Evolutionary conservation across 306 rosid species (phyloP).

Genomic region (Datisca glomerata): DNA sequence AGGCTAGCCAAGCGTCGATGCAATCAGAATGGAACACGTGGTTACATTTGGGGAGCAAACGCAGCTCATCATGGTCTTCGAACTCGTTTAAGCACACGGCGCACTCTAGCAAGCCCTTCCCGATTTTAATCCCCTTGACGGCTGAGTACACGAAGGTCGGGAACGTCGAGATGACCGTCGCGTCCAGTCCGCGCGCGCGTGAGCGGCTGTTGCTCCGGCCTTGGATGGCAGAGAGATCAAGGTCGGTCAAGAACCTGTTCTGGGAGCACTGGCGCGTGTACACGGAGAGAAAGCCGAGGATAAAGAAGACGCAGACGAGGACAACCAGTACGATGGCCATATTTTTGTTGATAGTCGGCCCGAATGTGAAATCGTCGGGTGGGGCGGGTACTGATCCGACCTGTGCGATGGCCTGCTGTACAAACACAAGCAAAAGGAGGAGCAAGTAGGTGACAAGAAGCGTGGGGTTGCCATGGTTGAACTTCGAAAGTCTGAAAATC

Average conservation of each 20-base stretch:
- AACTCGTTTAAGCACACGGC: constrained; percentile 91
- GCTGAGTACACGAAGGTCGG: constrained; percentile 70
- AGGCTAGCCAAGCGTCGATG: constrained; percentile 63
- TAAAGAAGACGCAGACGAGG: constrained; percentile 41
- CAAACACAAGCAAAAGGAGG: constrained; percentile 2
- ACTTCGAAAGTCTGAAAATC: not conserved
- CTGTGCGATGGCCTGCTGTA: constrained; percentile 29
- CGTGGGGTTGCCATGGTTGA: constrained; percentile 10
- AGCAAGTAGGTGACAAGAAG: constrained; percentile 6
- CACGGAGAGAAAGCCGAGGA: constrained; percentile 58
- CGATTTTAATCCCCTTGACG: constrained; percentile 58
- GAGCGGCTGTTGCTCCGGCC: constrained; percentile 14
- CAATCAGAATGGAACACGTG: constrained; percentile 80
- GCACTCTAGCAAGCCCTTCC: constrained; percentile 57
- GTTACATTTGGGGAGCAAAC: constrained; percentile 73
- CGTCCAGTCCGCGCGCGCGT: constrained; percentile 43
- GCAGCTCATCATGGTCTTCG: constrained; percentile 66
- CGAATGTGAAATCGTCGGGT: too few relatives aligned
- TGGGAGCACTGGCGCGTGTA: constrained; percentile 79
- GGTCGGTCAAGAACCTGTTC: constrained; percentile 22
- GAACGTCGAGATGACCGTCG: constrained; percentile 39
- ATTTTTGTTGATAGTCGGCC: constrained; percentile 24
- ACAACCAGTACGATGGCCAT: constrained; percentile 48
- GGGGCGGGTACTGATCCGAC: not conserved
- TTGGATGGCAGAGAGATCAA: constrained; percentile 14